Conservation (phyloP, 768 basidiomycete genomes). For the Boletellus emodensis region DNA sequence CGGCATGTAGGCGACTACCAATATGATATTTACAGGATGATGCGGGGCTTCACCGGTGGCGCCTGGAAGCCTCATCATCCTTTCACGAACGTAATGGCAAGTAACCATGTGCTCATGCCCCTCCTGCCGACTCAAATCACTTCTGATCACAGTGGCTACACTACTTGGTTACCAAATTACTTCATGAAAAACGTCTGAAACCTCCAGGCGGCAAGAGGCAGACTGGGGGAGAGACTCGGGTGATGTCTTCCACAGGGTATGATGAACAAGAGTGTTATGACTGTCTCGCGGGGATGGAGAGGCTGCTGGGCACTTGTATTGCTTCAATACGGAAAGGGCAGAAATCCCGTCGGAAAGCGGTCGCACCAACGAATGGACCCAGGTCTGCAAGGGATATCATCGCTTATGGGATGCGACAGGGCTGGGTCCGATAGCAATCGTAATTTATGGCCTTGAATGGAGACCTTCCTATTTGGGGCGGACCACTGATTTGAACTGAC, state of each 20-base stretch:
- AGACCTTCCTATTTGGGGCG: constrained; percentile 15
- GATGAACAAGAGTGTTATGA: constrained; percentile 68
- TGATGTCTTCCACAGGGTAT: constrained; percentile 36
- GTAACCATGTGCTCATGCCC: constrained; percentile 15
- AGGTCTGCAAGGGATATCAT: constrained; percentile 59
- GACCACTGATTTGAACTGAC: neutral
- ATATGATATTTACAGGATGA: constrained; percentile 91
- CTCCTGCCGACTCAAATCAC: constrained; percentile 7
- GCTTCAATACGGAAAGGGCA: constrained; percentile 31
- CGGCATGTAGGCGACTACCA: constrained; percentile 73
- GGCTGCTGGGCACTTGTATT: constrained; percentile 48
- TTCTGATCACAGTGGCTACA: constrained; percentile 76
- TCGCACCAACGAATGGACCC: constrained; percentile 14
- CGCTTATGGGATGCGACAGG: constrained; percentile 52
- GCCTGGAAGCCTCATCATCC: constrained; percentile 79
- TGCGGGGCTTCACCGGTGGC: constrained; percentile 57
- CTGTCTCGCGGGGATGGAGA: constrained; percentile 64
- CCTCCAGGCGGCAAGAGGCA: constrained; percentile 45
- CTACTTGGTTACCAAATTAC: constrained; percentile 71
- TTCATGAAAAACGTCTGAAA: constrained; percentile 65
- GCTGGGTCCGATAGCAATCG: constrained; percentile 49
- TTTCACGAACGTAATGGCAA: constrained; percentile 86
- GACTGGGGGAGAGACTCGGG: constrained; percentile 11
- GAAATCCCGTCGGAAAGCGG: constrained; percentile 36
- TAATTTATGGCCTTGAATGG: neutral